Base-by-base conservation (phyloP, 176 grass and related monocot species). In the Elaeis guineensis region DNA sequence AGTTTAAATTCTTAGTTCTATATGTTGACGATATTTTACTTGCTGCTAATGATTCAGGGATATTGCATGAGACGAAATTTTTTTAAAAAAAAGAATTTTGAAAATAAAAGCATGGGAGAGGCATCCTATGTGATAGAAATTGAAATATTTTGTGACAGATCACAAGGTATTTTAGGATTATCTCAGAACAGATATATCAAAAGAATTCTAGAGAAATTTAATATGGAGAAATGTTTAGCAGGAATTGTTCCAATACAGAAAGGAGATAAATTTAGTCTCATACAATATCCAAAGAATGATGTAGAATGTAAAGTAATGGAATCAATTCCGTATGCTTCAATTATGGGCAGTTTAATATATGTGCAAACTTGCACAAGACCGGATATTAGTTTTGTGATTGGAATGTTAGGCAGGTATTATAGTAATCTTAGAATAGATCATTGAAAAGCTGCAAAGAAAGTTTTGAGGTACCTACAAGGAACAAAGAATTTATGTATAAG, bases 1-100 rank as follows among this genome's bases (percentile, higher is more conserved):
- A 70, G 23, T 74, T 52, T 16, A 44, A 44, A 17, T 39, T 24
- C 3, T 19, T 77, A 55, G 22, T 69, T 20, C 29, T 62, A 54
- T 62, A 72, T 62, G 58, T 72, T 62, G 70, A 72, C 26, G 70
- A 54, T 9, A 72, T 72, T 19, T 17, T 69, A 3, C 25, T 66
- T 58, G 62, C 62, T 67, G 9, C 51, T 32, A 75, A 66, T 58
- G 28, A 58, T 50, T 50, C 26, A 0, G 3, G 18, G 21, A 19
- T 66, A 44, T 58, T 75, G 52, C 51, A 28, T 74, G 59, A 75
- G 18, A 57, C 20, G 0, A 75, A 66, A 0, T 75, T 29, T 65
- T 60, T 75, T 29, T 66, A 51, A 3, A 75, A 7, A 51, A 3
- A 75, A 7, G 8, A 75, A 75, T 16, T 68, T 76, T 69, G 64